Evolutionary conservation across 805 yeast species (phyloP).

Genomic region (Phaffomyces antillensis): DNA sequence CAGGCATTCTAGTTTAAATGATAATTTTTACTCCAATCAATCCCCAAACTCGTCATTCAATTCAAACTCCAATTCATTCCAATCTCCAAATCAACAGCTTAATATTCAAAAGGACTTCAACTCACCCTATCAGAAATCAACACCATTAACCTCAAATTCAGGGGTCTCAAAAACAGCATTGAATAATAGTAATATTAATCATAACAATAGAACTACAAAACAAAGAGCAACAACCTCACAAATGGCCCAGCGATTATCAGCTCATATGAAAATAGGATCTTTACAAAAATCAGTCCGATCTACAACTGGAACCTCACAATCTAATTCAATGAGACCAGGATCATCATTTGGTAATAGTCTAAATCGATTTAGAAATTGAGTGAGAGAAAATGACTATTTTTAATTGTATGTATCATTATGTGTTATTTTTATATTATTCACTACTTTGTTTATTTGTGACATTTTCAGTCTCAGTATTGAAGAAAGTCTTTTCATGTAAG

Average conservation of each 20-base stretch:
- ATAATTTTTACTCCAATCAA: constrained; percentile 4
- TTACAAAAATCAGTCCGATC: background rate
- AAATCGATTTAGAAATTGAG: too few relatives aligned
- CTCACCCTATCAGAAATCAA: background rate
- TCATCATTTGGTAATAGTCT: constrained; percentile 11
- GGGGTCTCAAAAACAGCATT: background rate
- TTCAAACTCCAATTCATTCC: too few relatives aligned
- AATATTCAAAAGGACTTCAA: too few relatives aligned
- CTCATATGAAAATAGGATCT: constrained; percentile 21
- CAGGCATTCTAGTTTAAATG: too few relatives aligned
- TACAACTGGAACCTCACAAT: constrained; percentile 3
- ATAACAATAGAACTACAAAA: constrained; percentile 5
- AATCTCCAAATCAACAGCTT: too few relatives aligned
- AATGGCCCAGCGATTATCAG: constrained; percentile 18
- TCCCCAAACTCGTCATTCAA: constrained; percentile 9
- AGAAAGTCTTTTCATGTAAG: too few relatives aligned
- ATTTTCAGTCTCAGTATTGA: too few relatives aligned
- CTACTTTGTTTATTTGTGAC: too few relatives aligned
- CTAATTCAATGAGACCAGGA: constrained; percentile 12
- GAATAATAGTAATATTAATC: too few relatives aligned
- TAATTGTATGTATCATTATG: too few relatives aligned
- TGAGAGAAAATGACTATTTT: too few relatives aligned
- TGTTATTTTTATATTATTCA: too few relatives aligned
- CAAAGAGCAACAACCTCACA: constrained; percentile 18
- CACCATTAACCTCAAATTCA: background rate